Conservation (phyloP, 495 filamentous ascomycete species). For the Durotheca rogersii region DNA sequence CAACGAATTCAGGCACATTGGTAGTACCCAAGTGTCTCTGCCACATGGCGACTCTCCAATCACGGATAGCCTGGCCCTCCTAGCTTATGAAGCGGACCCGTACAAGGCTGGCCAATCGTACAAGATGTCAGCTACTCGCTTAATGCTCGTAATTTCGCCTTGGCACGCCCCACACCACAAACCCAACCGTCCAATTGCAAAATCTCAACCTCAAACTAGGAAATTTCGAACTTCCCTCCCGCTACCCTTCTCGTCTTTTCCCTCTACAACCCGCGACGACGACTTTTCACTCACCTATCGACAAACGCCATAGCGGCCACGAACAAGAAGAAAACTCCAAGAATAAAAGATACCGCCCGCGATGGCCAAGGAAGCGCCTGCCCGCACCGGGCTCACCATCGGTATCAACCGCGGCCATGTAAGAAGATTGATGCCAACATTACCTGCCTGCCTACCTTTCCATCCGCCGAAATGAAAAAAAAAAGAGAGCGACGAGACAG, state of each 20-base stretch:
- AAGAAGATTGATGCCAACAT: conserved; percentile 38
- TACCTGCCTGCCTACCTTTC: background rate
- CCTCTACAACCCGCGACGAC: conserved; percentile 19
- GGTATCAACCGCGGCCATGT: conserved; percentile 91
- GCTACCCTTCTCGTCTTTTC: conserved; percentile 9
- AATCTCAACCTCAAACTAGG: conserved; percentile 18
- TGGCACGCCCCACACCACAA: conserved; percentile 32
- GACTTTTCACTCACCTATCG: conserved; percentile 36
- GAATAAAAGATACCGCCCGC: conserved; percentile 21
- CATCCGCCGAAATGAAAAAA: conserved; percentile 8
- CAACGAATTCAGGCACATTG: too few species aligned
- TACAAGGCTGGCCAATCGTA: conserved; percentile 25
- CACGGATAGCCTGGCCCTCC: conserved; percentile 3
- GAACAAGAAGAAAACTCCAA: too few species aligned
- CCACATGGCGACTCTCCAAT: background rate
- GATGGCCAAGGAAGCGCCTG: conserved; percentile 47
- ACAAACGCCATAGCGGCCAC: conserved; percentile 10
- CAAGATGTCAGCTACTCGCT: conserved; percentile 11
- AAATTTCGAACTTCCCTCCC: conserved; percentile 2
- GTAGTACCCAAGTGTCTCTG: background rate
- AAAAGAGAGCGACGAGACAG: conserved; percentile 29
- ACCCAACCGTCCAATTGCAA: conserved; percentile 23
- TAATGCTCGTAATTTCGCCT: conserved; percentile 15
- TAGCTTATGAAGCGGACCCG: background rate
- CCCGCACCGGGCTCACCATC: conserved; percentile 73